phyloP scores from a whole-genome alignment of 805 yeast genomes.

The Spencermartinsiella europaea region DNA sequence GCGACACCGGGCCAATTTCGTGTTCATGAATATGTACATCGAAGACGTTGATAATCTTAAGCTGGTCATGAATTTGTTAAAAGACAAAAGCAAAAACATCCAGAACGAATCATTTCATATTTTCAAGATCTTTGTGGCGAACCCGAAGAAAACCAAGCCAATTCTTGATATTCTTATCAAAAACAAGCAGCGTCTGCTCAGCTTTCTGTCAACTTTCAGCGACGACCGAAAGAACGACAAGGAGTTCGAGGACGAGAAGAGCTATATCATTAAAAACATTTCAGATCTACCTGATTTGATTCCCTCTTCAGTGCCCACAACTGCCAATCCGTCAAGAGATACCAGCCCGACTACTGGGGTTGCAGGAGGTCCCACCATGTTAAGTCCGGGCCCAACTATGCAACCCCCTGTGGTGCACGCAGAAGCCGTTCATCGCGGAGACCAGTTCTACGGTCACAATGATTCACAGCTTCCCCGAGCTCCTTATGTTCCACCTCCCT shows the following conservation, averaged over 20 bases:
- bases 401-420: constrained; percentile 18
- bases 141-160: constrained; percentile 80
- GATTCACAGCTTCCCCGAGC: background rate
- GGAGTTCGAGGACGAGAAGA: constrained; percentile 70
- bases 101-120: constrained; percentile 90
- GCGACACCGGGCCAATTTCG: constrained; percentile 62
- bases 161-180: constrained; percentile 77
- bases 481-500: background rate
- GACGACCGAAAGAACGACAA: constrained; percentile 58
- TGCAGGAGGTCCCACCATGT: constrained; percentile 8
- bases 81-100: constrained; percentile 84
- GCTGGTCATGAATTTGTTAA: constrained; percentile 74
- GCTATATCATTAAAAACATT: constrained; percentile 71
- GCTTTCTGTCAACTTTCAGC: constrained; percentile 62
- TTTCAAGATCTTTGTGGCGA: constrained; percentile 93
- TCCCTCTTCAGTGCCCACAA: constrained; percentile 7
- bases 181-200: constrained; percentile 71
- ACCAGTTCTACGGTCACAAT: constrained; percentile 5
- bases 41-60: constrained; percentile 79
- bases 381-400: constrained; percentile 12
- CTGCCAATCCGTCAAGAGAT: constrained; percentile 3
- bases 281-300: constrained; percentile 32
- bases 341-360: background rate
- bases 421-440: constrained; percentile 18
- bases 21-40: constrained; percentile 70